Percentiles rank a stretch among this genome's conserved stretches.
phyloP scores from a whole-genome alignment of 2,329 filamentous ascomycete species.

The Dactylellina haptotyla region DNA sequence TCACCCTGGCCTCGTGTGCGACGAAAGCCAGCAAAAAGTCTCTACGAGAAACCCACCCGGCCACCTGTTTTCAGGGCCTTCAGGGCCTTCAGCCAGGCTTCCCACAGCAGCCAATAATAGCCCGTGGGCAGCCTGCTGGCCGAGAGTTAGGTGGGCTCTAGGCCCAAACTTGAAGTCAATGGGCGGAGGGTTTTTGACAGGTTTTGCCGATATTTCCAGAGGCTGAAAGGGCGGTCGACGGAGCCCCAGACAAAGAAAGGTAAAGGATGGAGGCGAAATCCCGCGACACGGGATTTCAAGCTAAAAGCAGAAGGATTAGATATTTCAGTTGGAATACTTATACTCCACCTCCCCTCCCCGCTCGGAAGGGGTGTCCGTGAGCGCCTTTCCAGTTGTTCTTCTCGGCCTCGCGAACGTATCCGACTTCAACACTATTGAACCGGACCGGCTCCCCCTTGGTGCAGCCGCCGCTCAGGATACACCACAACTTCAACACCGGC shows the following conservation, averaged over 20 bases:
- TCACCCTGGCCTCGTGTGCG: not conserved
- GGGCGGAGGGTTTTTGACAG: conserved; percentile 1
- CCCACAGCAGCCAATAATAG: conserved; percentile 26
- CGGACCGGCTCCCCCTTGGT: not conserved
- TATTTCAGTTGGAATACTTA: not conserved
- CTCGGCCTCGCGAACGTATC: not conserved
- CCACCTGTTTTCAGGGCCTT: not conserved
- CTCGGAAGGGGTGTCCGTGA: not conserved
- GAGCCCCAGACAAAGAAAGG: conserved; percentile 12
- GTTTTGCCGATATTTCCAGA: conserved; percentile 28
- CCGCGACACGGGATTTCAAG: conserved; percentile 8
- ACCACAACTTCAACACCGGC: not conserved
- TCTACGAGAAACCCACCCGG: not conserved
- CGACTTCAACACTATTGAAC: not conserved
- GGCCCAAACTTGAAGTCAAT: not conserved
- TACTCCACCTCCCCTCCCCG: not conserved
- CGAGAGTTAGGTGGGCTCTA: not conserved
- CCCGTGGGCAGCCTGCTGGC: not conserved
- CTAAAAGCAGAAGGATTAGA: not conserved
- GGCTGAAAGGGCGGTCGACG: conserved; percentile 21
- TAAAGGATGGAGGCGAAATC: conserved; percentile 7
- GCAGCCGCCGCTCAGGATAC: not conserved
- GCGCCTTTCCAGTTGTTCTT: not conserved
- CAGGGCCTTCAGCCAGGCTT: conserved; percentile 1
- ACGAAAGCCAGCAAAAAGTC: no score